These are phyloP conservation scores for Aspergillus sp. DNA, from an alignment of 2,329 filamentous ascomycete species.

Conservation along the genomic window DNA sequence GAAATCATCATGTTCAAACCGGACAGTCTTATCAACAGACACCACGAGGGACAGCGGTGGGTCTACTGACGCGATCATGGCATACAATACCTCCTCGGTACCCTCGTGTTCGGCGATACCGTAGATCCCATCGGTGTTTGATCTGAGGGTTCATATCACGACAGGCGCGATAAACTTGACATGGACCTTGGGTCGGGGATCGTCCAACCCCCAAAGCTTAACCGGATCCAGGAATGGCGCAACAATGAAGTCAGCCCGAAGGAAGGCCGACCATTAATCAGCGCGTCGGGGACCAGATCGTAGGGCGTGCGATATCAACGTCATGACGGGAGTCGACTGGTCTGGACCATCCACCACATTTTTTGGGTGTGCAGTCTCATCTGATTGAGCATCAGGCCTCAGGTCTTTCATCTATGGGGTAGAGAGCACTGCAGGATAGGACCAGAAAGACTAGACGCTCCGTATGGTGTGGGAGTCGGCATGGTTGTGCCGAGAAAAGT, in stretches of 20 bases:
- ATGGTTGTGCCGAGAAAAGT: slow-evolving; percentile 15
- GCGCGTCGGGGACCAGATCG: too few species aligned
- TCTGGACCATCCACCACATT: too few species aligned
- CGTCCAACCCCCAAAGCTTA: not conserved
- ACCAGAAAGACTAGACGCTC: slow-evolving; percentile 7
- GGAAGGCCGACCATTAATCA: not conserved
- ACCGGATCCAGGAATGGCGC: slow-evolving; percentile 2
- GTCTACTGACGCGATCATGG: slow-evolving; percentile 10
- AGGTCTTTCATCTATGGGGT: too few species aligned
- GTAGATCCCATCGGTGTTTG: not conserved
- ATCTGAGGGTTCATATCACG: not conserved
- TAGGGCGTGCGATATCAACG: not conserved
- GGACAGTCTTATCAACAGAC: too few species aligned
- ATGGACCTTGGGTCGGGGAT: not conserved
- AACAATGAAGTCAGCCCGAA: slow-evolving; percentile 6
- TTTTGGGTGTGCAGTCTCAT: too few species aligned
- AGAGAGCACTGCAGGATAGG: too few species aligned
- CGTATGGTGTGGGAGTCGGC: slow-evolving; percentile 9
- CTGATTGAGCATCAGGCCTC: too few species aligned
- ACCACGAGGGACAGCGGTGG: not conserved
- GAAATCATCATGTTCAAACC: not conserved
- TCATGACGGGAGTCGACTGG: not conserved
- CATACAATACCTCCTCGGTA: not conserved
- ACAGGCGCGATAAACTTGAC: not conserved
- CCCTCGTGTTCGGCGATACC: not conserved